Evolutionary conservation across 2,329 filamentous ascomycete species (phyloP).

Genomic region (Blastomyces silverae): DNA sequence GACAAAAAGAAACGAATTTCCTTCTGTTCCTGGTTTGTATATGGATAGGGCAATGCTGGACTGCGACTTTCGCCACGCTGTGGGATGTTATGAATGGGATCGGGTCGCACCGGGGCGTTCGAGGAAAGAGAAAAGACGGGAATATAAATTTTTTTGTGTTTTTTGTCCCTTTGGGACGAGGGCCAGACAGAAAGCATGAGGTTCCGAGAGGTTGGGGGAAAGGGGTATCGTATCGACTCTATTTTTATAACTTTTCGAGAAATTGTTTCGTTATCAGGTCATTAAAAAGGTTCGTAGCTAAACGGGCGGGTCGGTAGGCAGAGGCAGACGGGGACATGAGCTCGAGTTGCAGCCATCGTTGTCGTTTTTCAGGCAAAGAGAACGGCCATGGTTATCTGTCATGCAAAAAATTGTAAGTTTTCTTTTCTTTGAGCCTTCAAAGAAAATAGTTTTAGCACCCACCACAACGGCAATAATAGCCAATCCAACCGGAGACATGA

Average conservation of each 20-base stretch:
- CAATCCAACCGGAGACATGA: conserved; percentile 54
- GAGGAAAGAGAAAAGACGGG: background rate
- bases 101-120: conserved; percentile 1
- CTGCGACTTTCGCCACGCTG: conserved; percentile 11
- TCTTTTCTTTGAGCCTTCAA: background rate
- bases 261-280: background rate
- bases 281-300: background rate
- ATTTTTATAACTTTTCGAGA: conserved; percentile 1
- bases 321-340: background rate
- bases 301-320: background rate
- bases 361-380: conserved; percentile 16
- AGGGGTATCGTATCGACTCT: conserved; percentile 9
- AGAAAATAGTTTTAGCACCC: conserved; percentile 27
- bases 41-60: conserved; percentile 4
- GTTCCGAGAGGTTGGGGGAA: background rate
- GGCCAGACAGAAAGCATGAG: background rate
- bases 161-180: background rate
- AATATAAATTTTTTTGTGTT: background rate
- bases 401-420: background rate
- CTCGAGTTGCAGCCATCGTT: background rate
- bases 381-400: conserved; percentile 16
- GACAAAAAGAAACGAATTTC: background rate
- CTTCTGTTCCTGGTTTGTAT: background rate
- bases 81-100: conserved; percentile 7
- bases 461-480: conserved; percentile 51